Conservation (phyloP, 768 basidiomycete genomes). For the Kwoniella sp. region DNA sequence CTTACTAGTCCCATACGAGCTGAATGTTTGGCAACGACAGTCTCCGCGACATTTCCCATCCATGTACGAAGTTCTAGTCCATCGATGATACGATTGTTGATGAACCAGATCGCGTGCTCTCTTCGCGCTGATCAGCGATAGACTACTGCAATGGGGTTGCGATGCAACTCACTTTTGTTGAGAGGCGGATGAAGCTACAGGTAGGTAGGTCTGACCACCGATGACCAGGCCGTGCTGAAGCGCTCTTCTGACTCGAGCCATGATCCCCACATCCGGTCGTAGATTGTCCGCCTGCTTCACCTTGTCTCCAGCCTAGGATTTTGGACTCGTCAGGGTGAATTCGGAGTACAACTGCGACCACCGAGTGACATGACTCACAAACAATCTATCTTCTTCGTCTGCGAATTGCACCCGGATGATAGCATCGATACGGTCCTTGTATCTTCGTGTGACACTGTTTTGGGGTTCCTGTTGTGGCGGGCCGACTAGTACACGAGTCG, state of each 20-base stretch:
- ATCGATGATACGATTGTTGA: constrained; percentile 40
- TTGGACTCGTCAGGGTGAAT: not conserved
- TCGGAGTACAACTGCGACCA: too few relatives aligned
- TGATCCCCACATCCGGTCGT: constrained; percentile 38
- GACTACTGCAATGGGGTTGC: not conserved
- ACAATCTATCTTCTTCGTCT: constrained; percentile 53
- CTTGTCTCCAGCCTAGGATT: constrained; percentile 11
- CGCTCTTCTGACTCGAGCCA: constrained; percentile 51
- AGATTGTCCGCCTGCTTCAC: constrained; percentile 38
- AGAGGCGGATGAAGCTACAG: constrained; percentile 52
- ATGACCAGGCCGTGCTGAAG: constrained; percentile 46
- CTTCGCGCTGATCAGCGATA: constrained; percentile 24
- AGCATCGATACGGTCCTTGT: constrained; percentile 35
- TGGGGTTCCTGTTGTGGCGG: constrained; percentile 51
- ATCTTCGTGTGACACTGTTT: constrained; percentile 51
- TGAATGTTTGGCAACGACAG: constrained; percentile 52
- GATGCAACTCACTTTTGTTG: constrained; percentile 47
- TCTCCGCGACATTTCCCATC: constrained; percentile 53
- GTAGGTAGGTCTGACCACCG: constrained; percentile 45
- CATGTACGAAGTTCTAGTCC: constrained; percentile 35
- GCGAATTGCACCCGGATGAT: constrained; percentile 52
- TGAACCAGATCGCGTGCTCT: constrained; percentile 56
- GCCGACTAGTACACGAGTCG: constrained; percentile 49
- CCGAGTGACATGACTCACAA: constrained; percentile 28
- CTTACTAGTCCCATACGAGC: constrained; percentile 53